Evolutionary conservation across 2,329 filamentous ascomycete genomes (phyloP).

Genomic region (Cladophialophora yegresii): DNA sequence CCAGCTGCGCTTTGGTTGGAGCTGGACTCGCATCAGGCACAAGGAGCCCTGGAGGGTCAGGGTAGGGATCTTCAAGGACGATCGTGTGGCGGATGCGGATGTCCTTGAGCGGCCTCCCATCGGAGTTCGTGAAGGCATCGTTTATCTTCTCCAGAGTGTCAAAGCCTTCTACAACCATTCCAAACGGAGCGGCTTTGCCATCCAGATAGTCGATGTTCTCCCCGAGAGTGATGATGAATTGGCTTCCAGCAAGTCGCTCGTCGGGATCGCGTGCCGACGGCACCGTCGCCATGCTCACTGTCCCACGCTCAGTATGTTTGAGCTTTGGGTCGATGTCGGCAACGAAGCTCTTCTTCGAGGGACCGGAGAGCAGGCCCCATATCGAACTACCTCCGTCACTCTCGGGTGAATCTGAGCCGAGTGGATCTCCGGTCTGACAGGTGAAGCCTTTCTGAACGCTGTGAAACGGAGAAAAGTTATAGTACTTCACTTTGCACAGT

Average conservation of each 20-base stretch:
- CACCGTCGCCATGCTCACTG: constrained; percentile 96
- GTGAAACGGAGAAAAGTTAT: constrained; percentile 93
- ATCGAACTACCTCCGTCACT: constrained; percentile 93
- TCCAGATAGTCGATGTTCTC: constrained; percentile 89
- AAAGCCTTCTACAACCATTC: constrained; percentile 93
- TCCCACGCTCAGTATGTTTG: constrained; percentile 85
- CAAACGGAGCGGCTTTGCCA: constrained; percentile 92
- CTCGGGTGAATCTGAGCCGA: constrained; percentile 78
- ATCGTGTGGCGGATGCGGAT: constrained; percentile 93
- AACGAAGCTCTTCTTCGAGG: constrained; percentile 73
- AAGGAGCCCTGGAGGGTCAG: constrained; percentile 73
- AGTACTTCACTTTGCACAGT: constrained; percentile 98
- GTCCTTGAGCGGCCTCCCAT: constrained; percentile 84
- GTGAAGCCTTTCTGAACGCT: constrained; percentile 93
- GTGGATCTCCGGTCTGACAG: constrained; percentile 92
- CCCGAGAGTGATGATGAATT: constrained; percentile 90
- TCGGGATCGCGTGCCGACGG: constrained; percentile 75
- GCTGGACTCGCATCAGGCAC: constrained; percentile 78
- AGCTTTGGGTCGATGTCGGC: constrained; percentile 84
- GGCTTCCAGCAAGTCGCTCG: constrained; percentile 78
- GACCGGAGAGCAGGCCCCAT: constrained; percentile 77
- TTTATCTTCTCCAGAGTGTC: constrained; percentile 94
- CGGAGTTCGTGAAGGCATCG: constrained; percentile 79
- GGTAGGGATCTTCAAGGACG: constrained; percentile 86
- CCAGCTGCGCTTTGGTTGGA: constrained; percentile 80